These are phyloP conservation scores for Cercospora canescens DNA, from an alignment of 2,329 filamentous ascomycete species.

Conservation along the genomic window DNA sequence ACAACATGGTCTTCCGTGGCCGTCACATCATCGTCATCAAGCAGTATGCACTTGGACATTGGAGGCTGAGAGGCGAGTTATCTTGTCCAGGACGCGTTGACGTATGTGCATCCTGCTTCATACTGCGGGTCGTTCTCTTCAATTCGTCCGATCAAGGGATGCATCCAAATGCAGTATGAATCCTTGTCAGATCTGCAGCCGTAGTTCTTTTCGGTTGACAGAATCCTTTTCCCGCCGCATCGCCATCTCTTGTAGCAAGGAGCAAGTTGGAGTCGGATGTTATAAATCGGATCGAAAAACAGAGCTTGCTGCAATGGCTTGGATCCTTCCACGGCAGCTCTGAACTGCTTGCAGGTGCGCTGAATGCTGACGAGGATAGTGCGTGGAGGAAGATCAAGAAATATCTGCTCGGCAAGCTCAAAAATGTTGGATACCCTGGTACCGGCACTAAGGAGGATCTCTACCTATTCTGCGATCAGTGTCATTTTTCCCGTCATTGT, in stretches of 20 bases:
- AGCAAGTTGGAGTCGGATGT: background rate
- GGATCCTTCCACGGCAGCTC: conserved; percentile 11
- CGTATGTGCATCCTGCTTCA: background rate
- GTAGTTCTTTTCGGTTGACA: background rate
- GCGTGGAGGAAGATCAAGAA: conserved; percentile 12
- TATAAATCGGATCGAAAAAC: conserved; percentile 7
- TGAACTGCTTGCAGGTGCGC: conserved; percentile 14
- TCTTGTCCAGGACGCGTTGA: conserved; percentile 6
- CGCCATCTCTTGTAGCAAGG: background rate
- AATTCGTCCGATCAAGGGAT: background rate
- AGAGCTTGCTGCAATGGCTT: conserved; percentile 11
- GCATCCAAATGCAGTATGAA: background rate
- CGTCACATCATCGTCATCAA: background rate
- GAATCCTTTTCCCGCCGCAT: background rate
- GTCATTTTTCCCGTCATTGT: background rate
- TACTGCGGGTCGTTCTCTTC: background rate
- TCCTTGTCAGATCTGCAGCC: background rate
- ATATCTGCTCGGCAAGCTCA: conserved; percentile 35
- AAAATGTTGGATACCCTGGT: conserved; percentile 12
- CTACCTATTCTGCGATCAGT: background rate
- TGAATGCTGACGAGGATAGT: conserved; percentile 14
- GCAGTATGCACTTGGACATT: background rate
- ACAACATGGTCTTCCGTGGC: background rate
- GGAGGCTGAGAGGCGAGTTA: conserved; percentile 10
- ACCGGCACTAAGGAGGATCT: background rate